Conservation (phyloP, 1,284 basidiomycete species). For the Agaricales sp. region DNA sequence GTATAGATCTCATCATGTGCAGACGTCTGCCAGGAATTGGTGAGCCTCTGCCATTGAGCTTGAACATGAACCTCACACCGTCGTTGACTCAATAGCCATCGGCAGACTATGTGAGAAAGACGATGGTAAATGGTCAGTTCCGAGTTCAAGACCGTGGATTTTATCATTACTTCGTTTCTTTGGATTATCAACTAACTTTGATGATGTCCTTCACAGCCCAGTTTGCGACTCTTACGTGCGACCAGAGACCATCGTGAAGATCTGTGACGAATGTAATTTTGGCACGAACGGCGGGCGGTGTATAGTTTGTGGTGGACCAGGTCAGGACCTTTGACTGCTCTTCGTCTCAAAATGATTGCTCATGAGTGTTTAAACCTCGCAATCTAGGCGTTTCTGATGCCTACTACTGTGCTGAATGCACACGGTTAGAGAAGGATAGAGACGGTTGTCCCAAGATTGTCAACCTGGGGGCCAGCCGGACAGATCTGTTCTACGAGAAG, state of each 20-base stretch:
- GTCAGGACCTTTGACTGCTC: slow-evolving; percentile 31
- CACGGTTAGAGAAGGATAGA: slow-evolving; percentile 91
- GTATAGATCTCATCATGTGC: slow-evolving; percentile 89
- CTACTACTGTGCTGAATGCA: slow-evolving; percentile 96
- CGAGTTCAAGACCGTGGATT: background rate
- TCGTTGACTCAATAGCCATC: slow-evolving; percentile 56
- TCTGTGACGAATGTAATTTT: slow-evolving; percentile 99
- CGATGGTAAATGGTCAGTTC: slow-evolving; percentile 92
- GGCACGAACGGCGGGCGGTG: slow-evolving; percentile 95
- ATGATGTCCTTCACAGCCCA: slow-evolving; percentile 70
- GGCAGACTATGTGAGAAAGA: slow-evolving; percentile 98
- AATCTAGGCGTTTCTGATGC: slow-evolving; percentile 86
- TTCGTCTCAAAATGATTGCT: background rate
- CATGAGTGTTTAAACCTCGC: background rate
- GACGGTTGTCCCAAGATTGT: slow-evolving; percentile 99
- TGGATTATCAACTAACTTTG: background rate
- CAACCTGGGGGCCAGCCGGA: slow-evolving; percentile 85
- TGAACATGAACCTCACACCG: slow-evolving; percentile 2
- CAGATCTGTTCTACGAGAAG: slow-evolving; percentile 84
- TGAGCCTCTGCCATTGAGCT: slow-evolving; percentile 25
- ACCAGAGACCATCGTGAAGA: slow-evolving; percentile 94
- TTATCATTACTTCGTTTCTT: slow-evolving; percentile 2
- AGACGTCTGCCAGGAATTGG: slow-evolving; percentile 93
- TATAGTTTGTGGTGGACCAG: slow-evolving; percentile 93
- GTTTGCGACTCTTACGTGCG: slow-evolving; percentile 99